Conservation (phyloP, 208 protist genomes). For the Crithidia acanthocephali region DNA sequence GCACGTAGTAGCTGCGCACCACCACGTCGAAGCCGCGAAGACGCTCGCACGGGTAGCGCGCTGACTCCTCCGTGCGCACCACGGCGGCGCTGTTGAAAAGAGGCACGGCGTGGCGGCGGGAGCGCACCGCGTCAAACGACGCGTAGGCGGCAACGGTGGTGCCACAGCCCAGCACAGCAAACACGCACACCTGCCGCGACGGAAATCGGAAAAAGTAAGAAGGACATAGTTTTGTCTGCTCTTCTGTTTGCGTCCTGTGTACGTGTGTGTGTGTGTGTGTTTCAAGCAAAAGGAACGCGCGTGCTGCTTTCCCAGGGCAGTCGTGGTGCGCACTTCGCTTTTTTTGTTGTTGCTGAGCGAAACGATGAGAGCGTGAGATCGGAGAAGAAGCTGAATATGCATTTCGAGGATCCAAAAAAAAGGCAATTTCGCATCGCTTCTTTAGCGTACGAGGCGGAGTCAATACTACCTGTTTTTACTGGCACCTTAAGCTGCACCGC, state of each 20-base stretch:
- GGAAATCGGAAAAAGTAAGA: constrained; percentile 33
- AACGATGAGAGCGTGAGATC: not conserved
- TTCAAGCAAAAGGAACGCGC: too few relatives aligned
- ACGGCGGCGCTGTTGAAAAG: constrained; percentile 51
- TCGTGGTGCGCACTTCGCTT: not conserved
- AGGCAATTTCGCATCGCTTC: too few relatives aligned
- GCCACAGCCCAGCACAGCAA: constrained; percentile 22
- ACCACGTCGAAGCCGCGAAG: constrained; percentile 81
- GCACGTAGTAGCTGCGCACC: constrained; percentile 78
- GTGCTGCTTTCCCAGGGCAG: constrained; percentile 1
- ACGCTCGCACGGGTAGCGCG: constrained; percentile 62
- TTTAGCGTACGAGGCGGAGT: too few relatives aligned
- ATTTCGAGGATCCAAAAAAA: too few relatives aligned
- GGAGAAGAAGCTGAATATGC: not conserved
- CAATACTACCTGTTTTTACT: too few relatives aligned
- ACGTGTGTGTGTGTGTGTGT: not conserved
- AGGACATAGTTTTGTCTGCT: constrained; percentile 17
- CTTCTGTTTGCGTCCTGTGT: not conserved
- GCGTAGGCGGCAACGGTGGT: constrained; percentile 16
- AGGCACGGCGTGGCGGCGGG: constrained; percentile 40
- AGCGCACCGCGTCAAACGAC: constrained; percentile 23
- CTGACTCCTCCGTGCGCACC: constrained; percentile 55
- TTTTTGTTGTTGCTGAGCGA: too few relatives aligned
- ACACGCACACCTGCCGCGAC: constrained; percentile 6
- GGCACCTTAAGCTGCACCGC: too few relatives aligned